Evolutionary conservation across 305 asterid species (phyloP), one percentile per base, ranked within the genome.

Genomic region (Rubia tinctorum): DNA sequence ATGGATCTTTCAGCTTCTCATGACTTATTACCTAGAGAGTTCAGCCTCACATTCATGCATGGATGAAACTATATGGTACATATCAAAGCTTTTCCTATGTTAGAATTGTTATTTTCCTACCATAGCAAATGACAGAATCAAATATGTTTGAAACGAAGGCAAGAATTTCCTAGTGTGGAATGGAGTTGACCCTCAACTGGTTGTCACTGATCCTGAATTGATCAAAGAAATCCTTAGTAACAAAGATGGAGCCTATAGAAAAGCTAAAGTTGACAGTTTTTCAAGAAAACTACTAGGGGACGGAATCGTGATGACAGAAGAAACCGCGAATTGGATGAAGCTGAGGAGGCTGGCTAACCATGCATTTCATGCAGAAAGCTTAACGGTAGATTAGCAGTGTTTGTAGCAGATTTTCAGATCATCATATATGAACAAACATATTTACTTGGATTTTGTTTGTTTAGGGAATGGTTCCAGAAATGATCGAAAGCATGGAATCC

Each of bases 321-420:
- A 86, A 55, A 88, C 90, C 58, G 82, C 86, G 30, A 86, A 88
- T 76, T 89, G 93, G 96, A 8, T 61, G 11, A 87, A 49, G 79
- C 81, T 84, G 43, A 76, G 96, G 75, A 88, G 81, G 80, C 66
- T 89, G 68, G 81, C 93, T 56, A 85, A 83, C 71, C 84, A 83
- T 75, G 86, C 90, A 69, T 89, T 89, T 73, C 91, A 88, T 74
- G 90, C 86, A 34, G 88, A 88, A 39, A 75, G 78, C 44, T 75
- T 90, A 67, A 88, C 82, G 88, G 96, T 88, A 45, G 17, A 45
- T 11, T 45, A 11, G 17, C 42, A 22, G 9, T 10, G n/a, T 1
- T 18, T 15, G 3, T 18, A 42, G 4, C 47, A 56, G 7, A 18
- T 2, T n/a, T 55, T 7, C 60, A 43, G 45, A 59, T 53, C 58